Base-by-base conservation (phyloP, 768 basidiomycete species). In the Collybia sp. region DNA sequence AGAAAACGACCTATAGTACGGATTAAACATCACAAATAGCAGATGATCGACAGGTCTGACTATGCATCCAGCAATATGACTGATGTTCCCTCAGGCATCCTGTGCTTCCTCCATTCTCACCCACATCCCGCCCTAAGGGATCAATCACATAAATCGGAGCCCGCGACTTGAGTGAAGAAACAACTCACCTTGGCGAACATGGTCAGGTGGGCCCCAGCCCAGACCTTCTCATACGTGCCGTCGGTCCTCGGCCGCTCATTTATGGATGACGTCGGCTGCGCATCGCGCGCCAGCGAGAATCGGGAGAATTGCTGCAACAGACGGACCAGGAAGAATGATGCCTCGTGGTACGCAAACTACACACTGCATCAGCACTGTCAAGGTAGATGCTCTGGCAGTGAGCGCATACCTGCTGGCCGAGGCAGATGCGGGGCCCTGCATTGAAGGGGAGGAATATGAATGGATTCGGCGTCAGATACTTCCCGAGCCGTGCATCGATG, bases 261-360 rank as follows among this genome's bases (percentile, higher is more conserved):
- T 37, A n/a, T 37, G 17, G 35, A 37, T 10, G n/a, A 37, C 17
- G 3, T 18, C 10, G 35, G 35, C 10, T 37, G 35, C 6, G 35
- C 35, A 37, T 37, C 35, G 35, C n/a, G 35, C n/a, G 68, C 72
- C n/a, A 81, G 59, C 2, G 57, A 54, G 43, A 83, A 61, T 0
- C 60, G 58, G 5, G 65, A 67, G 56, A 79, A 79, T 8, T 53
- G 57, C 55, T 83, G 81, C 8, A 83, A 54, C 1, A 82, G 57
- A 8, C 73, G 65, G 41, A 79, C 64, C 15, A 83, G 63, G 60
- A 80, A 76, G 57, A 75, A 82, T 0, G 77, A 79, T 2, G 71
- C 58, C 55, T 79, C 77, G 47, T 79, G 76, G 58, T 82, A 81
- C 3, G 81, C 81, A 50, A 64, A 65, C 57, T 66, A 25, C n/a